Evolutionary conservation across 257 asterid genomes (phyloP).

Genomic region (Plantago ovata): DNA sequence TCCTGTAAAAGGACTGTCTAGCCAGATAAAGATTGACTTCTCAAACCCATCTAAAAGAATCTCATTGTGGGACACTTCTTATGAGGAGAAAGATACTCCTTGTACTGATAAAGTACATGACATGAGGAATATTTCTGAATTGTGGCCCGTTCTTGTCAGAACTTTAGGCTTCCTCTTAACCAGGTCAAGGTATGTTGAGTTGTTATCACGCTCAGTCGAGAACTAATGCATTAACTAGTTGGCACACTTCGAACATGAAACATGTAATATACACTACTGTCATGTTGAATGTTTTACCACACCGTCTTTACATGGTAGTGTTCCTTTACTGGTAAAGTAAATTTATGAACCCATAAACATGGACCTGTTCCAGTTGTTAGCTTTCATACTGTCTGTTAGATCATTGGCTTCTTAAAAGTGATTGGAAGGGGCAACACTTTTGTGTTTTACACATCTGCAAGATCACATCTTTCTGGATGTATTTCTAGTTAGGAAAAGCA

Average conservation of each 20-base stretch:
- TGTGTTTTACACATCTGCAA: no score
- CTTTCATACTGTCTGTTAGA: no score
- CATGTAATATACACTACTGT: neutral
- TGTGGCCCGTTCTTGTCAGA: conserved; percentile 76
- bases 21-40: conserved; percentile 47
- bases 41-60: conserved; percentile 49
- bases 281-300: no score
- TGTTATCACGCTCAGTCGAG: neutral
- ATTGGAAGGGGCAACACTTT: no score
- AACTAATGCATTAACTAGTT: conserved; percentile 10
- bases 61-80: conserved; percentile 24
- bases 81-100: conserved; percentile 31
- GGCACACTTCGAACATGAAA: neutral
- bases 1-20: conserved; percentile 40
- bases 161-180: conserved; percentile 66
- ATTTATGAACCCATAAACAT: no score
- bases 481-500: no score
- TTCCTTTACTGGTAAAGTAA: no score
- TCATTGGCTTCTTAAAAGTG: no score
- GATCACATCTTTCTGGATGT: no score
- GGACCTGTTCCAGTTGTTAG: no score
- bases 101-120: conserved; percentile 25
- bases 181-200: conserved; percentile 55
- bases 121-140: conserved; percentile 26
- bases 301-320: no score